These are phyloP conservation scores for Sporothrix euskadiensis DNA, from an alignment of 2,329 filamentous ascomycete genomes.

Conservation along the genomic window DNA sequence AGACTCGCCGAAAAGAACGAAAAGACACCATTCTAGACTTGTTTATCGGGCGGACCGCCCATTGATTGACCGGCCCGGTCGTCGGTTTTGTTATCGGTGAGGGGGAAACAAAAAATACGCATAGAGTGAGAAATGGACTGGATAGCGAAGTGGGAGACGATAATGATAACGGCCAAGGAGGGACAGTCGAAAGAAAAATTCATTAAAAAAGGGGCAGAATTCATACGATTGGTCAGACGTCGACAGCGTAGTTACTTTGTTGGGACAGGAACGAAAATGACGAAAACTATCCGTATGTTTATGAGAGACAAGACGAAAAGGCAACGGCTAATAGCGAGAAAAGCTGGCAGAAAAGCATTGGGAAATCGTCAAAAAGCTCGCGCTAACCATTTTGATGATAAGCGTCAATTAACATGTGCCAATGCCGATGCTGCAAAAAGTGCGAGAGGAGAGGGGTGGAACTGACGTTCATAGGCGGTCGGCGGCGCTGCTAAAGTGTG, in stretches of 20 bases:
- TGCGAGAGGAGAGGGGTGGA: no score
- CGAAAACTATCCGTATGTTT: no score
- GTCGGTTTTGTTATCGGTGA: conserved; percentile 20
- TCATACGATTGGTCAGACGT: conserved; percentile 9
- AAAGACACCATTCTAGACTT: neutral
- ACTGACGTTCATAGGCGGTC: neutral
- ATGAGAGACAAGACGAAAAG: neutral
- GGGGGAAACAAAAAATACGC: neutral
- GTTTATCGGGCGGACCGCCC: neutral
- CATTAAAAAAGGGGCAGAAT: conserved; percentile 20
- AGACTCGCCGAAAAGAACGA: neutral
- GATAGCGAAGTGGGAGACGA: neutral
- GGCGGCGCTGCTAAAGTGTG: no score
- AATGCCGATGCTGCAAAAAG: conserved; percentile 3
- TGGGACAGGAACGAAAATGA: conserved; percentile 4
- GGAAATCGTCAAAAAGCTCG: neutral
- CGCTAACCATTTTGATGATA: neutral
- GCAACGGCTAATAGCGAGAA: neutral
- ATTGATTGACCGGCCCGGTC: conserved; percentile 1
- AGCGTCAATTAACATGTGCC: conserved; percentile 9
- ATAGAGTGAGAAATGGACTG: neutral
- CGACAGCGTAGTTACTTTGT: neutral
- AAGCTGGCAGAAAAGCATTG: neutral
- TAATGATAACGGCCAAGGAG: neutral
- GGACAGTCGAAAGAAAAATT: neutral